phyloP scores from a whole-genome alignment of 805 yeast species.

The Kockiozyma suomiensis region DNA sequence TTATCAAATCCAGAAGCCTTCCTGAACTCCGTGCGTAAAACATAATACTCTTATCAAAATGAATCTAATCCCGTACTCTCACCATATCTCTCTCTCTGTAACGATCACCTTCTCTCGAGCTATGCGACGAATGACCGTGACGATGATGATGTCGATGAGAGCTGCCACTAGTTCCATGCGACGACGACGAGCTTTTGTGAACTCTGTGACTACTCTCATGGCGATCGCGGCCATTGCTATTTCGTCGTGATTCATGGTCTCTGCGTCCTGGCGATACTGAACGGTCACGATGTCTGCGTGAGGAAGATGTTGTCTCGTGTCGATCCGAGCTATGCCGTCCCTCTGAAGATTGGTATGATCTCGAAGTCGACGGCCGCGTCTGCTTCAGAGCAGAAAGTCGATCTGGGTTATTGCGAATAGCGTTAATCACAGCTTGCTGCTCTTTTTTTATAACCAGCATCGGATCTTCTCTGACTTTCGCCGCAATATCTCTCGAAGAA shows the following conservation, averaged over 20 bases:
- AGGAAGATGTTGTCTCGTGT: background rate
- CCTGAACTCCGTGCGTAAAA: background rate
- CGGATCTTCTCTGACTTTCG: slow-evolving; percentile 52
- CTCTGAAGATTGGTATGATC: background rate
- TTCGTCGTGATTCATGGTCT: background rate
- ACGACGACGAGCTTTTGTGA: slow-evolving; percentile 3
- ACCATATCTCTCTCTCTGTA: slow-evolving; percentile 5
- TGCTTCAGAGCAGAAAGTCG: slow-evolving; percentile 23
- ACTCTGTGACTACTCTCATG: background rate
- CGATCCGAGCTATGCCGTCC: background rate
- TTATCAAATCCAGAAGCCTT: background rate
- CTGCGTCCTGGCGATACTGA: background rate
- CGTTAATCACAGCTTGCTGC: slow-evolving; percentile 36
- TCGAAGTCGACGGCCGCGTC: background rate
- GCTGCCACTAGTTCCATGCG: background rate
- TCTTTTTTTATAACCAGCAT: slow-evolving; percentile 49
- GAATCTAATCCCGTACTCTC: background rate
- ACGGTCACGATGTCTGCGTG: background rate
- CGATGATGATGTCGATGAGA: slow-evolving; percentile 9
- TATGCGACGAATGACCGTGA: slow-evolving; percentile 3
- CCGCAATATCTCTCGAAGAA: slow-evolving; percentile 35
- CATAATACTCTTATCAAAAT: background rate
- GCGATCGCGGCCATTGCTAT: slow-evolving; percentile 6
- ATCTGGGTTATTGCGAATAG: slow-evolving; percentile 28
- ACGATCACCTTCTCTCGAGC: slow-evolving; percentile 6